Conservation (phyloP, 2,329 filamentous ascomycete genomes). For the Tolypocladium paradoxum region DNA sequence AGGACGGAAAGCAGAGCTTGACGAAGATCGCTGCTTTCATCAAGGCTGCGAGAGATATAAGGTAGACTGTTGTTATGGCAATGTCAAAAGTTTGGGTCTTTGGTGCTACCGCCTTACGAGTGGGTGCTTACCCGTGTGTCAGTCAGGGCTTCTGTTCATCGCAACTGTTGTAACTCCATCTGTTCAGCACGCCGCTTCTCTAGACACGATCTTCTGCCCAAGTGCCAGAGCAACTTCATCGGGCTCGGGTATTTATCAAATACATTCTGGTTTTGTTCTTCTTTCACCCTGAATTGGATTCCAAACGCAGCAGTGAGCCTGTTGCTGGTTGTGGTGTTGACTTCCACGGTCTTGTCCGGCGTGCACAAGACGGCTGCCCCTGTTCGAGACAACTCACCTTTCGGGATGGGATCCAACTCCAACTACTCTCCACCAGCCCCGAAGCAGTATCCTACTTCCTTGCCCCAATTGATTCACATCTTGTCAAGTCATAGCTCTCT, state of each 20-base stretch:
- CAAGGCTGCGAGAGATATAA: constrained; percentile 55
- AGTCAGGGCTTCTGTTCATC: not conserved
- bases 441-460: not conserved
- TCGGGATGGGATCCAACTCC: not conserved
- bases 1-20: constrained; percentile 67
- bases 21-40: constrained; percentile 76
- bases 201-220: not conserved
- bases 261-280: not conserved
- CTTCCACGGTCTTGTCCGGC: not conserved
- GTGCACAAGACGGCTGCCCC: not conserved
- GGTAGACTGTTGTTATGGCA: constrained; percentile 19
- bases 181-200: not conserved
- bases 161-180: not conserved
- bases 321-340: not conserved
- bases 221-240: not conserved
- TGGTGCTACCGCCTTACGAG: not conserved
- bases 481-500: not conserved
- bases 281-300: not conserved
- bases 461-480: not conserved
- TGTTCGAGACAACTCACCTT: not conserved
- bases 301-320: not conserved
- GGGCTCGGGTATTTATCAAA: not conserved
- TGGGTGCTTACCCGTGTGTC: not conserved
- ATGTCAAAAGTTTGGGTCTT: not conserved
- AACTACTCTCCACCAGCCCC: not conserved